These are phyloP conservation scores for Endocladia muricata DNA, from an alignment of 31 red algal genomes.

Conservation along the genomic window DNA sequence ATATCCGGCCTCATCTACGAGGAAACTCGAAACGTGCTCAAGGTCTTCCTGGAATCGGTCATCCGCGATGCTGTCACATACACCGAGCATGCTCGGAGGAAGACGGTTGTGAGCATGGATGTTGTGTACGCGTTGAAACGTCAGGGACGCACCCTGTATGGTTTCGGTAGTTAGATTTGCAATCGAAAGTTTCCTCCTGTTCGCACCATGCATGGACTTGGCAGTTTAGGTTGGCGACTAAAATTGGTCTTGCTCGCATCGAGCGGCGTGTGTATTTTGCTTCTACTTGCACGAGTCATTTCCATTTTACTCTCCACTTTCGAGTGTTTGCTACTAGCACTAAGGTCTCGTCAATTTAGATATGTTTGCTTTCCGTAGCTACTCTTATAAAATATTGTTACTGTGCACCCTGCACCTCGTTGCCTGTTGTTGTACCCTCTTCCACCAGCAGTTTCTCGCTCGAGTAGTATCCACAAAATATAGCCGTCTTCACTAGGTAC, in stretches of 20 bases:
- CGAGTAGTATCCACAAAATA: constrained; percentile 24
- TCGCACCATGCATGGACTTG: background rate
- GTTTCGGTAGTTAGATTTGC: constrained; percentile 50
- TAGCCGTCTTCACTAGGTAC: constrained; percentile 4
- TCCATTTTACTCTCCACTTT: no score
- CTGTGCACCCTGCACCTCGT: no score
- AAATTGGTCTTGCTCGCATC: background rate
- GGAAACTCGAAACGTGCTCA: constrained; percentile 99
- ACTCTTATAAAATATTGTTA: background rate
- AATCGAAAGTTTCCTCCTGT: background rate
- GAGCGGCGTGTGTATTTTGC: no score
- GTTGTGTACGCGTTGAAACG: constrained; percentile 97
- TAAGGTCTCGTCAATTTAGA: background rate
- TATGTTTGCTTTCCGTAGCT: background rate
- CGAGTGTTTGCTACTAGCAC: background rate
- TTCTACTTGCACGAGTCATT: no score
- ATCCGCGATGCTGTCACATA: constrained; percentile 98
- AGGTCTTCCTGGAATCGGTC: constrained; percentile 93
- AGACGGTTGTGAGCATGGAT: constrained; percentile 98
- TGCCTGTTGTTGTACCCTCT: no score
- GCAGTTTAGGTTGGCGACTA: background rate
- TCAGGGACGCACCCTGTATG: constrained; percentile 95
- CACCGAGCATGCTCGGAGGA: constrained; percentile 96
- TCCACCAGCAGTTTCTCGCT: constrained; percentile 32
- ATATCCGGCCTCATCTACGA: constrained; percentile 99